phyloP scores from a whole-genome alignment of 306 rosid species.

The Cicer cuneatum region DNA sequence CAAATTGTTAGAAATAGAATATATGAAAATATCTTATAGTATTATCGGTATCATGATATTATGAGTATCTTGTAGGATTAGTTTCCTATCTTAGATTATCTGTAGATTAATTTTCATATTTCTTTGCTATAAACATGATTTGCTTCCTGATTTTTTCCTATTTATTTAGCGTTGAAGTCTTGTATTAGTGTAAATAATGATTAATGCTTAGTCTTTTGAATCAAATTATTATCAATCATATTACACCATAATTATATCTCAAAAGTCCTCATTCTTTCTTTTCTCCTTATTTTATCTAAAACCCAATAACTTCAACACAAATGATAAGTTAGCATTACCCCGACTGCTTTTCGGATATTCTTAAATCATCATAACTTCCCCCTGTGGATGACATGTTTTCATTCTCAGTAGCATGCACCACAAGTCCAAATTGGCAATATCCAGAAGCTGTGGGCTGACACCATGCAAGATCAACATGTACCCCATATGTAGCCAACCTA shows the following conservation, averaged over 20 bases:
- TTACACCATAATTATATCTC: neutral
- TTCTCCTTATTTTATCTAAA: neutral
- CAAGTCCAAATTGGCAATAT: constrained; percentile 82
- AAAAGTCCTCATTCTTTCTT: neutral
- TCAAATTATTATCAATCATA: neutral
- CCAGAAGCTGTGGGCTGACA: constrained; percentile 95
- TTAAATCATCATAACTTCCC: constrained; percentile 56
- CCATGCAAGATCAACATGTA: constrained; percentile 81
- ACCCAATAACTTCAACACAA: constrained; percentile 8
- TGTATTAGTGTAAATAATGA: neutral
- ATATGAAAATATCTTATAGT: constrained; percentile 1
- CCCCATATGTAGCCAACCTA: constrained; percentile 58
- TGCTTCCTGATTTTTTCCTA: neutral
- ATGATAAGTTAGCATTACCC: constrained; percentile 56
- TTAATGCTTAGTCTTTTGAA: neutral
- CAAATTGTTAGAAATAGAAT: constrained; percentile 2
- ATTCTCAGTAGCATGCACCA: constrained; percentile 60
- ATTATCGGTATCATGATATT: neutral
- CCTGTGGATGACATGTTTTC: constrained; percentile 47
- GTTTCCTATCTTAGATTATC: neutral
- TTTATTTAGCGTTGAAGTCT: neutral
- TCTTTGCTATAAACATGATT: neutral
- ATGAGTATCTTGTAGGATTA: constrained; percentile 2
- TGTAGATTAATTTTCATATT: neutral
- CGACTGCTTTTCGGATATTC: constrained; percentile 55